Evolutionary conservation across 805 yeast species (phyloP).

Genomic region (Myxozyma melibiosi): DNA sequence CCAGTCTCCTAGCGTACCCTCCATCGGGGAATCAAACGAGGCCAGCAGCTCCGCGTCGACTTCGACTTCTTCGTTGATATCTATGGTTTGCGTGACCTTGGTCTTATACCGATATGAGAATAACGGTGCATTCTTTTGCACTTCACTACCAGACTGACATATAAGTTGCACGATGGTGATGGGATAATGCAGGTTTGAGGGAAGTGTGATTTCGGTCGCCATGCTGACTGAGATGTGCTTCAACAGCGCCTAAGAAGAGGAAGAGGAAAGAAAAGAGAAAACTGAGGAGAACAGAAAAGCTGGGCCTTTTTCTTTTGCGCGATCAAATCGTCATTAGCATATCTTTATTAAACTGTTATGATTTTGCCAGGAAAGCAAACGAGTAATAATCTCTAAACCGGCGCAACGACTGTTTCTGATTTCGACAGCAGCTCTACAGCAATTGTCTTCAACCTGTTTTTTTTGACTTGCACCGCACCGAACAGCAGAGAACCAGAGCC

Average conservation of each 20-base stretch:
- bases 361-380: too few species aligned
- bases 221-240: background rate
- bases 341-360: background rate
- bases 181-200: conserved; percentile 69
- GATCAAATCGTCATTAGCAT: background rate
- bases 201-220: conserved; percentile 55
- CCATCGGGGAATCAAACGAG: conserved; percentile 78
- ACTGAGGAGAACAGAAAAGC: too few species aligned
- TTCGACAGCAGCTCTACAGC: too few species aligned
- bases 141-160: conserved; percentile 49
- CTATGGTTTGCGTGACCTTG: conserved; percentile 46
- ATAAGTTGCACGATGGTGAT: conserved; percentile 59
- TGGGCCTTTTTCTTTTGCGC: too few species aligned
- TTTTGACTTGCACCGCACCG: too few species aligned
- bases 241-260: background rate
- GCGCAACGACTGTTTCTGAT: too few species aligned
- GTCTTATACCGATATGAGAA: conserved; percentile 70
- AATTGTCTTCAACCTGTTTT: too few species aligned
- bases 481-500: too few species aligned
- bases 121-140: conserved; percentile 57
- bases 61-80: conserved; percentile 40
- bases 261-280: background rate
- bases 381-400: too few species aligned
- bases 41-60: conserved; percentile 45
- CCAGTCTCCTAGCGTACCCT: conserved; percentile 62